A percentile compares a stretch with the other conserved stretches of the same genome.
phyloP scores from a whole-genome alignment of 2,329 filamentous ascomycete species.

The Paraphoma sp. region DNA sequence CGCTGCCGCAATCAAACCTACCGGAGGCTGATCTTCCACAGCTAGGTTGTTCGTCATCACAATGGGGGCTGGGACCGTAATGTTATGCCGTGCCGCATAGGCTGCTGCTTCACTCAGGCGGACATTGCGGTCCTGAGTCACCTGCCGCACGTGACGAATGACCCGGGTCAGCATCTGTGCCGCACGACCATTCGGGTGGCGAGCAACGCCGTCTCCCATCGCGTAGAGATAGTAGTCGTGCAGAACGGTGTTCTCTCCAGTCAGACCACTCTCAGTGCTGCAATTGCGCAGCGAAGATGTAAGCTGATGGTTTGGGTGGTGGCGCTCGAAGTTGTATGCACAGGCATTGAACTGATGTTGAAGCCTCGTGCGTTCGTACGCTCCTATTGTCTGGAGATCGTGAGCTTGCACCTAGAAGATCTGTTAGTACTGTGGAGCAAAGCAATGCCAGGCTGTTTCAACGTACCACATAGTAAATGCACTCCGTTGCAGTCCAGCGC shows the following conservation, averaged over 20 bases:
- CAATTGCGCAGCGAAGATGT: constrained; percentile 1
- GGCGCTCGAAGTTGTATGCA: not conserved
- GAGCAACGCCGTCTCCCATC: constrained; percentile 10
- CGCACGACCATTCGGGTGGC: not conserved
- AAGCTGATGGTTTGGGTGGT: not conserved
- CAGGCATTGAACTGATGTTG: constrained; percentile 3
- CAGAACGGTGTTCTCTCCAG: not conserved
- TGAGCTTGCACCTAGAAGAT: not conserved
- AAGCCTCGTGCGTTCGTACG: constrained; percentile 1
- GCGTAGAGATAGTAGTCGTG: constrained; percentile 11
- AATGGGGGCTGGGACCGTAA: not conserved
- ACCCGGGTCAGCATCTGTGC: constrained; percentile 8
- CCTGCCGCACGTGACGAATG: constrained; percentile 6
- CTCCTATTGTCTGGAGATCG: not conserved
- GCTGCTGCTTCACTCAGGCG: constrained; percentile 6
- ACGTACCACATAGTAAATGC: constrained; percentile 3
- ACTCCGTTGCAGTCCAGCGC: constrained; percentile 1
- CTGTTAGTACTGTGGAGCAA: not conserved
- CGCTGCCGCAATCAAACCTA: not conserved
- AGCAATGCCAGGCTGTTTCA: not conserved
- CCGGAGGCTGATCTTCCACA: constrained; percentile 1
- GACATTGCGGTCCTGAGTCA: constrained; percentile 3
- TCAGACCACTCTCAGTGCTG: constrained; percentile 2
- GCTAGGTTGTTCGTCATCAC: constrained; percentile 2
- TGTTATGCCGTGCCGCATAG: not conserved